phyloP scores from a whole-genome alignment of 2,329 filamentous ascomycete species.

The Fusarium mexicanum region DNA sequence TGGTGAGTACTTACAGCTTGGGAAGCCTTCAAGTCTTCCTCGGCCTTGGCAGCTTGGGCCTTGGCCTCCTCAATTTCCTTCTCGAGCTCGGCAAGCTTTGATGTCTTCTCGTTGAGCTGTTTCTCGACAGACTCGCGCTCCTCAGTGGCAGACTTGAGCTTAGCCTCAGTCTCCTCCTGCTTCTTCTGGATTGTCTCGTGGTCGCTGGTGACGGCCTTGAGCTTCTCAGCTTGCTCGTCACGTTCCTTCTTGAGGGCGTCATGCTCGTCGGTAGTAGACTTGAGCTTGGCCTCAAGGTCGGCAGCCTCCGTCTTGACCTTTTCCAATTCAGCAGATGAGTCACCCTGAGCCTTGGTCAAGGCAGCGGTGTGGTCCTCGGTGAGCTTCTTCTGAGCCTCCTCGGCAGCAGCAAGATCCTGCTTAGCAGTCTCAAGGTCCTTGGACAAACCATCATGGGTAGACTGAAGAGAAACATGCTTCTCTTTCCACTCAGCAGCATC shows the following conservation, averaged over 20 bases:
- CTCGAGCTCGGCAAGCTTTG: conserved; percentile 45
- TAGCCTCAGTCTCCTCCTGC: conserved; percentile 36
- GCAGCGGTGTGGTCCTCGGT: conserved; percentile 33
- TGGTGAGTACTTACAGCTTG: conserved; percentile 43
- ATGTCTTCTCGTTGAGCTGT: conserved; percentile 44
- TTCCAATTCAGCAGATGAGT: conserved; percentile 38
- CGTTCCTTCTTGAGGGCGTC: conserved; percentile 37
- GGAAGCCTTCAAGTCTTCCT: conserved; percentile 49
- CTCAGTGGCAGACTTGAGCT: conserved; percentile 41
- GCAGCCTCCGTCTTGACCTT: conserved; percentile 29
- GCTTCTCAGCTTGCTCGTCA: conserved; percentile 34
- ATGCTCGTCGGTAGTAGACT: conserved; percentile 36
- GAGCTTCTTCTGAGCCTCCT: conserved; percentile 42
- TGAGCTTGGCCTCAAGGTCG: conserved; percentile 42
- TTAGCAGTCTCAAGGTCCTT: conserved; percentile 46
- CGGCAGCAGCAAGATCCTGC: conserved; percentile 42
- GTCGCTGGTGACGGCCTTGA: conserved; percentile 28
- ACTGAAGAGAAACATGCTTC: conserved; percentile 40
- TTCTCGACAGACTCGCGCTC: conserved; percentile 45
- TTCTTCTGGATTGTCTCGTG: conserved; percentile 32
- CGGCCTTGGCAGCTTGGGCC: conserved; percentile 50
- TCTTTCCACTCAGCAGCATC: conserved; percentile 42
- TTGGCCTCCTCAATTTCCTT: conserved; percentile 49
- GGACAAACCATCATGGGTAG: conserved; percentile 36
- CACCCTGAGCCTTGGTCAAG: conserved; percentile 37